Evolutionary conservation across 2,329 filamentous ascomycete species (phyloP).

Genomic region (Aspergillus chevalieri): DNA sequence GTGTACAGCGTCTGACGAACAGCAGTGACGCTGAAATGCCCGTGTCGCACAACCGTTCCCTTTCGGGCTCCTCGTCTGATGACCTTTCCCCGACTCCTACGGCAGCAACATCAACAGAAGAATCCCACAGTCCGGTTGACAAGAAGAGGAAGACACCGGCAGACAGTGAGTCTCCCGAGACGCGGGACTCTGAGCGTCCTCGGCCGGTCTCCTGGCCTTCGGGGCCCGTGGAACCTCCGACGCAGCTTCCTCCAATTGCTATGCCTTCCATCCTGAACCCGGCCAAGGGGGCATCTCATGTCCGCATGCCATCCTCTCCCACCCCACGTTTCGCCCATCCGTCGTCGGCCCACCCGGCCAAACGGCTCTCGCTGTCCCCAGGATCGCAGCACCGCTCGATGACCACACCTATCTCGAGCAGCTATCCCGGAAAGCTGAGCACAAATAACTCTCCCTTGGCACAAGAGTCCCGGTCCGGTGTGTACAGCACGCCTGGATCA

Average conservation of each 20-base stretch:
- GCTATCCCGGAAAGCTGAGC: slow-evolving; percentile 25
- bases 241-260: slow-evolving; percentile 31
- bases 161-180: slow-evolving; percentile 11
- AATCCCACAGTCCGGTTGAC: slow-evolving; percentile 16
- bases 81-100: slow-evolving; percentile 13
- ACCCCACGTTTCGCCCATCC: slow-evolving; percentile 17
- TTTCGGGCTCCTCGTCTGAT: slow-evolving; percentile 23
- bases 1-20: slow-evolving; percentile 17
- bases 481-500: slow-evolving; percentile 22
- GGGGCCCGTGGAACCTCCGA: slow-evolving; percentile 28
- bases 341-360: slow-evolving; percentile 13
- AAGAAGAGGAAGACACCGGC: slow-evolving; percentile 13
- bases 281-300: slow-evolving; percentile 23
- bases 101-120: neutral
- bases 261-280: slow-evolving; percentile 39
- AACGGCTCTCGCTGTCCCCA: slow-evolving; percentile 29
- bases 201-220: slow-evolving; percentile 32
- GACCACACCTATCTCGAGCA: slow-evolving; percentile 30
- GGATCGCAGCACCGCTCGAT: slow-evolving; percentile 22
- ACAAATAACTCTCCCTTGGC: slow-evolving; percentile 30
- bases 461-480: slow-evolving; percentile 24
- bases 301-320: slow-evolving; percentile 25
- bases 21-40: slow-evolving; percentile 26
- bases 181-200: slow-evolving; percentile 21
- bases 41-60: slow-evolving; percentile 34